Percentiles rank a stretch among this genome's conserved stretches.
phyloP scores from a whole-genome alignment of 2,329 filamentous ascomycete species.

The Esteya vermicola region DNA sequence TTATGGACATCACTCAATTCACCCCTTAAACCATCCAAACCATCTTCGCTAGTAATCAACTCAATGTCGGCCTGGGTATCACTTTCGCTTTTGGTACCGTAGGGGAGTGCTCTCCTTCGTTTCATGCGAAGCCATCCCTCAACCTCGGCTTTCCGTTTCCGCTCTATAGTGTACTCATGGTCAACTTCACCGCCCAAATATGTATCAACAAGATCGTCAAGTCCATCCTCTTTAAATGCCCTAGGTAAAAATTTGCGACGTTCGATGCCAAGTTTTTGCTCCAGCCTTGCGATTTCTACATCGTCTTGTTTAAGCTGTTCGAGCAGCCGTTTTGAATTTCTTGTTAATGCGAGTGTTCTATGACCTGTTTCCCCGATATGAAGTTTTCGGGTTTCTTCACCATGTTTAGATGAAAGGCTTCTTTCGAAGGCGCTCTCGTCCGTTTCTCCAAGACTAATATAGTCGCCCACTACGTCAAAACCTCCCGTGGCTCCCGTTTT shows the following conservation, averaged over 20 bases:
- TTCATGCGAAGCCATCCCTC: slow-evolving; percentile 48
- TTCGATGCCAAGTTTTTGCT: slow-evolving; percentile 76
- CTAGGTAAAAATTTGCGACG: slow-evolving; percentile 61
- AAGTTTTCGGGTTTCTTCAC: no score
- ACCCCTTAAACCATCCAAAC: slow-evolving; percentile 13
- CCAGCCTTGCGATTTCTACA: slow-evolving; percentile 72
- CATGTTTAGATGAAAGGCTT: no score
- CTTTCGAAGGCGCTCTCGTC: no score
- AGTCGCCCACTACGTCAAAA: no score
- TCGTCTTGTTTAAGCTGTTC: slow-evolving; percentile 66
- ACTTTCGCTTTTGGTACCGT: slow-evolving; percentile 12
- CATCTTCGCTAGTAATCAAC: slow-evolving; percentile 16
- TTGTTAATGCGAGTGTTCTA: no score
- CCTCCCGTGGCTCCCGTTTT: no score
- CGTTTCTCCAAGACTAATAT: no score
- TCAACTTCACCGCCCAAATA: slow-evolving; percentile 30
- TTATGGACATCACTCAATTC: slow-evolving; percentile 13
- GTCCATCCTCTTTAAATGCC: slow-evolving; percentile 65
- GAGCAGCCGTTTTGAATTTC: slow-evolving; percentile 27
- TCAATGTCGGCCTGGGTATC: no score
- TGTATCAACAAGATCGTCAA: slow-evolving; percentile 54
- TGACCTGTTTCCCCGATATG: no score
- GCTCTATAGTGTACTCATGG: slow-evolving; percentile 36
- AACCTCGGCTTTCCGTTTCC: slow-evolving; percentile 44
- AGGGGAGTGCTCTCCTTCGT: slow-evolving; percentile 29